Base-by-base conservation (phyloP, 352 stramenopile species). In the Globisporangium cylindrosporum region DNA sequence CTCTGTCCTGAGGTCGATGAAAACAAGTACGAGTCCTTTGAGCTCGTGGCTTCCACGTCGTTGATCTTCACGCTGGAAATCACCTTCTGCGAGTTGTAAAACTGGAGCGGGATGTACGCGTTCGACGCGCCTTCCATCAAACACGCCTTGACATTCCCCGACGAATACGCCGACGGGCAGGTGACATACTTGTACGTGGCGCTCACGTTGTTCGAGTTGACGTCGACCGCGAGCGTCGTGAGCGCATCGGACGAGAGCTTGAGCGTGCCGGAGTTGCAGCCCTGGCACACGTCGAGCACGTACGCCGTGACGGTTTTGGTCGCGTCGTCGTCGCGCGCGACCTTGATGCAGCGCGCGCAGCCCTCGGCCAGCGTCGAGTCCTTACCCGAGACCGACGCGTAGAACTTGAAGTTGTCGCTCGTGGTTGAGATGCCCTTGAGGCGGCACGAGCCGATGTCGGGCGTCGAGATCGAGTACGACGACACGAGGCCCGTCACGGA, bases 51-150 rank as follows among this genome's bases (percentile, higher is more conserved):
- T 3, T 71, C 71, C 3, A 87, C 69, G 49, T 75, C 73, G 60
- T 88, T 82, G 58, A 94, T 92, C 41, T 73, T 86, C 38, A 74
- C 88, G 38, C 58, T 75, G 15, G 76, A 69, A 25, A 95, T 90
- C 20, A 90, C 74, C 65, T 91, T 90, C 64, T 90, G 77, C 60
- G 84, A 81, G 76, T 94, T 93, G 73, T 81, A 91, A 51, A 94
- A 88, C 76, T 95, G 86, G 55, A 95, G 72, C 46, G 88, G 88
- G 49, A 94, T 83, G 77, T 95, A 95, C 41, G 86, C 80, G 41
- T 79, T 79, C 24, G 84, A 92, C 27, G 82, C 83, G 43, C 88
- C 88, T 62, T 95, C 88, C 86, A 94, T 94, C 6, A 93, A 68
- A 67, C 88, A 95, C 49, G 86, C 88, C 66, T 88, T 86, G 32